A percentile compares a stretch with the other conserved stretches of the same genome.
These are phyloP conservation scores for Pythium chondricola DNA, from an alignment of 352 stramenopile species.

Conservation along the genomic window DNA sequence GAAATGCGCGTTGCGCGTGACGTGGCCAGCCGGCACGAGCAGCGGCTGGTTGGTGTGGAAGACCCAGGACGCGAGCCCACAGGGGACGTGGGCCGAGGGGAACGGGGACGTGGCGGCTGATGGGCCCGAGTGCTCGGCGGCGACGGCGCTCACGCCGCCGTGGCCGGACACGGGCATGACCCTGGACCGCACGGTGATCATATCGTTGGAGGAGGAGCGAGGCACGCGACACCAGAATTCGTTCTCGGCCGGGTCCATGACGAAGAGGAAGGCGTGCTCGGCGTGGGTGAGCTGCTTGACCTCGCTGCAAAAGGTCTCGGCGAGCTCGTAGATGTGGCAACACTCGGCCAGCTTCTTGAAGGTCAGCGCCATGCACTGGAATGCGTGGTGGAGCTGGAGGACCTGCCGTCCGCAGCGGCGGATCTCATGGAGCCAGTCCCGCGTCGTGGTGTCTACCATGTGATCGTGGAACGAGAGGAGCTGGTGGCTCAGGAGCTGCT, in stretches of 20 bases:
- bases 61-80: conserved; percentile 57
- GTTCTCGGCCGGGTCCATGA: conserved; percentile 62
- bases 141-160: conserved; percentile 19
- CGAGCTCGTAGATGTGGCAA: conserved; percentile 52
- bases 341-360: conserved; percentile 52
- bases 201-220: conserved; percentile 12
- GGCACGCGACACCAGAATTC: conserved; percentile 73
- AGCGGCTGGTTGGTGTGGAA: conserved; percentile 61
- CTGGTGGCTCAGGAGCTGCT: conserved; percentile 47
- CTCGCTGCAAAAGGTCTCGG: conserved; percentile 43
- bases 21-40: conserved; percentile 44
- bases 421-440: conserved; percentile 60
- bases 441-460: conserved; percentile 42
- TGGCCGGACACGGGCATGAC: conserved; percentile 19
- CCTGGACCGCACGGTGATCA: conserved; percentile 22
- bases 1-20: conserved; percentile 39
- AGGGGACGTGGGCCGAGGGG: conserved; percentile 13
- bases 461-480: conserved; percentile 44
- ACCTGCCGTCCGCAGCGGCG: conserved; percentile 44
- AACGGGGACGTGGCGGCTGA: not conserved
- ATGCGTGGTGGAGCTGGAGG: conserved; percentile 45
- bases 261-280: conserved; percentile 61
- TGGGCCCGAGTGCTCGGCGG: conserved; percentile 15
- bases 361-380: conserved; percentile 47
- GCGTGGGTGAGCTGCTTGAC: conserved; percentile 37